phyloP scores from a whole-genome alignment of 2,329 filamentous ascomycete species.

The Arthrobotrys megalospora region DNA sequence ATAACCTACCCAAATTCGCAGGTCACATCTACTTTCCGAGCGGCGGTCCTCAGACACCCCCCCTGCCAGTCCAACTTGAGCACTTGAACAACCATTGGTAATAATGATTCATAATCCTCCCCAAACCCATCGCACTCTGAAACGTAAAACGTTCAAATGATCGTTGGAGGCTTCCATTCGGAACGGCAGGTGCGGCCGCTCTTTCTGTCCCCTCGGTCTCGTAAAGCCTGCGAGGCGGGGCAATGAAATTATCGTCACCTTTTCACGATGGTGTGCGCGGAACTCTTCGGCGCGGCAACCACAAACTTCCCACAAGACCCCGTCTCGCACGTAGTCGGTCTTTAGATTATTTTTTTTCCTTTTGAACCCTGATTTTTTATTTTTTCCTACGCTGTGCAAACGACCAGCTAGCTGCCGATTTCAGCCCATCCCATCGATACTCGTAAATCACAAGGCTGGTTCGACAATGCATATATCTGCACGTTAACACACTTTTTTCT shows the following conservation, averaged over 20 bases:
- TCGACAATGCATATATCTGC: not conserved
- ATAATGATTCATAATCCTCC: not conserved
- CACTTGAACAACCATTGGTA: not conserved
- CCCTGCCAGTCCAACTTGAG: too few relatives aligned
- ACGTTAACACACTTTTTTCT: not conserved
- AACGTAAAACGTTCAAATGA: not conserved
- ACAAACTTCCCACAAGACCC: not conserved
- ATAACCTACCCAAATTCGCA: slow-evolving; percentile 22
- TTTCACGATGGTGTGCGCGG: slow-evolving; percentile 10
- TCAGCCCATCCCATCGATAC: not conserved
- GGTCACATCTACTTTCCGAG: not conserved
- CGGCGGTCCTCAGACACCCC: not conserved
- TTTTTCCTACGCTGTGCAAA: not conserved
- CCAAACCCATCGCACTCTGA: not conserved
- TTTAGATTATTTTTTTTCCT: not conserved
- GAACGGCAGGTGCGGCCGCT: not conserved
- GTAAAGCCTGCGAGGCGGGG: not conserved
- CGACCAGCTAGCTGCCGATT: not conserved
- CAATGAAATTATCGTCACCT: not conserved
- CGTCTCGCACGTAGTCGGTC: not conserved
- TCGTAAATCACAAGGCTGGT: not conserved
- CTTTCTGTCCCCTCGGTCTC: too few relatives aligned
- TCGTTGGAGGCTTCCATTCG: not conserved
- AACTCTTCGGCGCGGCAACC: slow-evolving; percentile 18
- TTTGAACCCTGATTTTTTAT: not conserved